Percentiles rank a stretch among this genome's conserved stretches.
These are phyloP conservation scores for Pyrus betulifolia DNA, from an alignment of 306 rosid species.

Conservation along the genomic window DNA sequence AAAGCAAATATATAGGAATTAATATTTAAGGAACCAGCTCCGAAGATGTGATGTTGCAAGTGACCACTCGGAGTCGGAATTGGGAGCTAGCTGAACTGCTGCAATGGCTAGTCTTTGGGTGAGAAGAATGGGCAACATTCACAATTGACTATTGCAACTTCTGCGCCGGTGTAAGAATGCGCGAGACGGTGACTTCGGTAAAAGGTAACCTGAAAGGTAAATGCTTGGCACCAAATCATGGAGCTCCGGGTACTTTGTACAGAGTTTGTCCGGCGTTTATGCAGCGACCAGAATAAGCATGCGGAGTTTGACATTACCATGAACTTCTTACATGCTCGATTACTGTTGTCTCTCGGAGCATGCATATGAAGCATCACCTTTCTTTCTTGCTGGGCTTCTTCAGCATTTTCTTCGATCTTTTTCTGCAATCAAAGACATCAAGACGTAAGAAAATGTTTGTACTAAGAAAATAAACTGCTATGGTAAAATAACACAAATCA, in stretches of 20 bases:
- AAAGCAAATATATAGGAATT: background rate
- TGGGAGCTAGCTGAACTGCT: background rate
- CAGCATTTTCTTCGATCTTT: conserved; percentile 43
- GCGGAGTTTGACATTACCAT: background rate
- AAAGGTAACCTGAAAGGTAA: background rate
- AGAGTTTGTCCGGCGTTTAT: background rate
- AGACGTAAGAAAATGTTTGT: conserved; percentile 1
- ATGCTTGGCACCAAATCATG: background rate
- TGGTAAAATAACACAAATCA: background rate
- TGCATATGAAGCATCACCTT: conserved; percentile 11
- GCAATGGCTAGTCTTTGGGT: background rate
- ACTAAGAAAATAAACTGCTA: conserved; percentile 7
- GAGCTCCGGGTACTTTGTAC: background rate
- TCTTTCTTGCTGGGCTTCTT: conserved; percentile 44
- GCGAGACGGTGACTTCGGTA: background rate
- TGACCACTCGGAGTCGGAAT: background rate
- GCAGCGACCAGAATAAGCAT: background rate
- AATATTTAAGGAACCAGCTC: background rate
- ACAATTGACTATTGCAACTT: background rate
- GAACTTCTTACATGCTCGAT: background rate
- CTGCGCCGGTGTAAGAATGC: background rate
- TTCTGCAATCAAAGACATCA: conserved; percentile 26
- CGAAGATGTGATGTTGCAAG: background rate
- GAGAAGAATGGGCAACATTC: background rate
- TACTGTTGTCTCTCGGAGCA: background rate